Percentiles rank a stretch among this genome's conserved stretches.
These are phyloP conservation scores for Microsporum ferrugineum DNA, from an alignment of 2,329 filamentous ascomycete genomes.

Conservation along the genomic window DNA sequence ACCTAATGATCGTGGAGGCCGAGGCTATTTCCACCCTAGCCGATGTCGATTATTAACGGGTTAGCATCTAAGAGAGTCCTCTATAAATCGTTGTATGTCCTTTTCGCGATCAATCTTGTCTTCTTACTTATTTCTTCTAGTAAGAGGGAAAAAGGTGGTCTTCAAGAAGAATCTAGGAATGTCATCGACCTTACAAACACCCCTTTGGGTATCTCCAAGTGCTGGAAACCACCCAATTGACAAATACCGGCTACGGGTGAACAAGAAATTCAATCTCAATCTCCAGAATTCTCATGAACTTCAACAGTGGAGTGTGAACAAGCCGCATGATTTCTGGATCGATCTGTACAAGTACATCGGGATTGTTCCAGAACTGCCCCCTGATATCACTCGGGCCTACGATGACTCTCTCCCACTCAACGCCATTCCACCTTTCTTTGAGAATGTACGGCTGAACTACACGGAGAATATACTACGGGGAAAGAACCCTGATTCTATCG, in stretches of 20 bases:
- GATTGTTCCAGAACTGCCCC: slow-evolving; percentile 27
- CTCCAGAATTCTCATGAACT: slow-evolving; percentile 25
- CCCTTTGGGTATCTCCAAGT: slow-evolving; percentile 13
- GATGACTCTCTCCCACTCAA: slow-evolving; percentile 28
- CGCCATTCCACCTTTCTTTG: slow-evolving; percentile 31
- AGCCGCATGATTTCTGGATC: slow-evolving; percentile 35
- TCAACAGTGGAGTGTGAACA: slow-evolving; percentile 30
- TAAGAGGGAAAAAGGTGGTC: neutral
- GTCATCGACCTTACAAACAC: neutral
- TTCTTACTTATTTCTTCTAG: neutral
- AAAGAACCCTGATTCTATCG: slow-evolving; percentile 26
- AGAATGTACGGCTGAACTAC: slow-evolving; percentile 29
- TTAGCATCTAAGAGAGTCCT: neutral
- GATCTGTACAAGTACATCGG: slow-evolving; percentile 32
- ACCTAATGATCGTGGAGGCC: neutral
- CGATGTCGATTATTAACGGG: neutral
- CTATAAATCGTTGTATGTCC: neutral
- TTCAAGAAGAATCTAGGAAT: neutral
- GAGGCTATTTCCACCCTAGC: neutral
- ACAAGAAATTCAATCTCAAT: slow-evolving; percentile 10
- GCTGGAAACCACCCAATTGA: slow-evolving; percentile 13
- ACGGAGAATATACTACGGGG: slow-evolving; percentile 32
- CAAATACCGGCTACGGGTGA: slow-evolving; percentile 13
- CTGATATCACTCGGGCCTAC: slow-evolving; percentile 26
- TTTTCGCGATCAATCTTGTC: neutral